Percentiles rank a stretch among this genome's conserved stretches.
Conservation (phyloP, 2,329 filamentous ascomycete species). For the Colletotrichum sansevieriae region DNA sequence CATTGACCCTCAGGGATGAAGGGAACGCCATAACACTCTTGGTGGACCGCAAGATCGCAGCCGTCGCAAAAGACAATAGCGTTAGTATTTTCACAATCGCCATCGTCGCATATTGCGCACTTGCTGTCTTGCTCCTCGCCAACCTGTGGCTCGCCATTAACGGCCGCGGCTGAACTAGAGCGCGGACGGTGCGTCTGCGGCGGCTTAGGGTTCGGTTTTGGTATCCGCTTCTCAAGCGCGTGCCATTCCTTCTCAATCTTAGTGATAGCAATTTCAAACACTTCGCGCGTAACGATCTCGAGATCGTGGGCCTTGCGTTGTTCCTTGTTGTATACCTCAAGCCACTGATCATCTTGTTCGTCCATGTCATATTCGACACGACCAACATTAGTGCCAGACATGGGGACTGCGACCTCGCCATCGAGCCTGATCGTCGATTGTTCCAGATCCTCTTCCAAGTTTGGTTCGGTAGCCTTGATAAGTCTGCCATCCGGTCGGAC, state of each 20-base stretch:
- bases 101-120: slow-evolving; percentile 97
- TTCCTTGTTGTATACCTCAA: slow-evolving; percentile 84
- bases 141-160: slow-evolving; percentile 89
- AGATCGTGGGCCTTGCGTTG: slow-evolving; percentile 77
- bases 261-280: slow-evolving; percentile 98
- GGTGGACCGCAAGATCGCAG: slow-evolving; percentile 96
- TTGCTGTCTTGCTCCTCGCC: slow-evolving; percentile 98
- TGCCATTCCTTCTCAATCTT: slow-evolving; percentile 99
- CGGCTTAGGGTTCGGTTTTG: slow-evolving; percentile 95
- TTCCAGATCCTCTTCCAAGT: slow-evolving; percentile 71
- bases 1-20: slow-evolving; percentile 99
- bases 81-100: slow-evolving; percentile 99
- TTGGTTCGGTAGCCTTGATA: slow-evolving; percentile 72
- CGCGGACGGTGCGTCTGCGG: slow-evolving; percentile 93
- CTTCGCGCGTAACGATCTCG: slow-evolving; percentile 88
- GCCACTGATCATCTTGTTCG: slow-evolving; percentile 97
- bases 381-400: slow-evolving; percentile 69
- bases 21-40: slow-evolving; percentile 98
- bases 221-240: slow-evolving; percentile 93
- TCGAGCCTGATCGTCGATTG: slow-evolving; percentile 65
- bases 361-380: slow-evolving; percentile 99
- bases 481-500: slow-evolving; percentile 81
- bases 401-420: slow-evolving; percentile 62
- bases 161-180: slow-evolving; percentile 93
- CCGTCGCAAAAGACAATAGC: slow-evolving; percentile 99